Conservation (phyloP, 1,284 basidiomycete genomes). For the Sporisorium scitamineum region DNA sequence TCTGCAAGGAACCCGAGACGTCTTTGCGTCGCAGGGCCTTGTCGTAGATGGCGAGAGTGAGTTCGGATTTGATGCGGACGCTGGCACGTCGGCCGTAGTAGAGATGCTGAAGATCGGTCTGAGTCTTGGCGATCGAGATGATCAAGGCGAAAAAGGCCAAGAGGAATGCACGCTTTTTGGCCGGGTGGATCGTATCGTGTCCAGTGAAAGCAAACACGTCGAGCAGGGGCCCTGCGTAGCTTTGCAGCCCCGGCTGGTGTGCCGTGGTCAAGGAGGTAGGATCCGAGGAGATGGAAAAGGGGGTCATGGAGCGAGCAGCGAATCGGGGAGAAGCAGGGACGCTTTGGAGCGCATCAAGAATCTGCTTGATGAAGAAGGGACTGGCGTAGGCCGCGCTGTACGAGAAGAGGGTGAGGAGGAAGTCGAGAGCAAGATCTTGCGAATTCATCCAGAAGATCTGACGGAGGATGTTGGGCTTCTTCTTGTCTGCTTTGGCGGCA, state of each 20-base stretch:
- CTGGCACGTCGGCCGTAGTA: slow-evolving; percentile 78
- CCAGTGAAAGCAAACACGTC: not conserved
- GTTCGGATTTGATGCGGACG: slow-evolving; percentile 78
- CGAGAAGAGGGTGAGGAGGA: slow-evolving; percentile 50
- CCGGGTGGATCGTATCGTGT: slow-evolving; percentile 10
- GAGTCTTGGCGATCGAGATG: slow-evolving; percentile 39
- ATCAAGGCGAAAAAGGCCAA: slow-evolving; percentile 45
- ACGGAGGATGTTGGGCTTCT: slow-evolving; percentile 23
- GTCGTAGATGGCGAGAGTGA: slow-evolving; percentile 87
- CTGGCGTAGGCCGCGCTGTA: slow-evolving; percentile 36
- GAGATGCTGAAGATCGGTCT: slow-evolving; percentile 78
- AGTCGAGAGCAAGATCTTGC: slow-evolving; percentile 42
- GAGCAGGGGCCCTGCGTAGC: slow-evolving; percentile 4
- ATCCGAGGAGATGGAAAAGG: not conserved
- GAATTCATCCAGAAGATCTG: slow-evolving; percentile 46
- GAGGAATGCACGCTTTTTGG: slow-evolving; percentile 44
- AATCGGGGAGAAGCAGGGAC: not conserved
- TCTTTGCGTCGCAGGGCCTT: slow-evolving; percentile 88
- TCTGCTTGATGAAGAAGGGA: slow-evolving; percentile 55
- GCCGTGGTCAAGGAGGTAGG: not conserved
- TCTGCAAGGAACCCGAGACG: slow-evolving; percentile 78
- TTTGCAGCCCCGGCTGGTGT: not conserved
- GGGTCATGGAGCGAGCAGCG: not conserved
- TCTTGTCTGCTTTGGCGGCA: slow-evolving; percentile 33
- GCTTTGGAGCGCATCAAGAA: slow-evolving; percentile 33